Evolutionary conservation across 345 rosid species (phyloP).

Genomic region (Arabis alpina): DNA sequence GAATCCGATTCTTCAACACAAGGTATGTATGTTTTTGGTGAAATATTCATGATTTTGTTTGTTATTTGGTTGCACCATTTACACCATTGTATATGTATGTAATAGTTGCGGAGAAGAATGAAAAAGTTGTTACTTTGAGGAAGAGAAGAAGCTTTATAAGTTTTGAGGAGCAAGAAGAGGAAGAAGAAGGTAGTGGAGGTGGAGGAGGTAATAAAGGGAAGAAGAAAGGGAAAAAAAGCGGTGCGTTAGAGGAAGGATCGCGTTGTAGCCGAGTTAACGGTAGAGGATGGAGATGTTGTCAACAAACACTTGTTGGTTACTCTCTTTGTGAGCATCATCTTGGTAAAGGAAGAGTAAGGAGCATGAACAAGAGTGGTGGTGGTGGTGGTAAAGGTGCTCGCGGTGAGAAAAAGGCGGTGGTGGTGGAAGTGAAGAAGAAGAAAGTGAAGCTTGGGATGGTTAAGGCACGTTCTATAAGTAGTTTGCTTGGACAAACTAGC

Average conservation of each 20-base stretch:
- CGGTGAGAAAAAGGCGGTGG: slow-evolving; percentile 31
- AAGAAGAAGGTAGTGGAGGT: slow-evolving; percentile 24
- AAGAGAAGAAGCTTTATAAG: background rate
- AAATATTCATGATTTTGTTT: background rate
- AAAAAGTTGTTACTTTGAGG: slow-evolving; percentile 47
- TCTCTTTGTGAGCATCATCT: slow-evolving; percentile 96
- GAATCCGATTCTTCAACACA: slow-evolving; percentile 45
- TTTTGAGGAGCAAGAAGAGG: slow-evolving; percentile 15
- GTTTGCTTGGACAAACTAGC: slow-evolving; percentile 69
- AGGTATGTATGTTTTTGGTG: slow-evolving; percentile 55
- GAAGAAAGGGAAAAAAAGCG: slow-evolving; percentile 59
- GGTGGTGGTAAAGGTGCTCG: slow-evolving; percentile 11
- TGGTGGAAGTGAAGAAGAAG: slow-evolving; percentile 51
- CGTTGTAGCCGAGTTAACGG: slow-evolving; percentile 96
- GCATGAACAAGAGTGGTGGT: slow-evolving; percentile 49
- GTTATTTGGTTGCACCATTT: slow-evolving; percentile 22
- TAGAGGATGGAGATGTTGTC: slow-evolving; percentile 97
- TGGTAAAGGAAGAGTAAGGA: slow-evolving; percentile 92
- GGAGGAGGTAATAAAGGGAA: slow-evolving; percentile 43
- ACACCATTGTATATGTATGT: slow-evolving; percentile 10
- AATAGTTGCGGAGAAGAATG: slow-evolving; percentile 55
- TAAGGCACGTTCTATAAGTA: slow-evolving; percentile 93
- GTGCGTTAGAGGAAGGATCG: slow-evolving; percentile 75
- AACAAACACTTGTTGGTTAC: slow-evolving; percentile 89
- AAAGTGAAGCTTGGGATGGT: slow-evolving; percentile 81